Evolutionary conservation across 2,329 filamentous ascomycete species (phyloP).

Genomic region (Aspergillus novofumigatus): DNA sequence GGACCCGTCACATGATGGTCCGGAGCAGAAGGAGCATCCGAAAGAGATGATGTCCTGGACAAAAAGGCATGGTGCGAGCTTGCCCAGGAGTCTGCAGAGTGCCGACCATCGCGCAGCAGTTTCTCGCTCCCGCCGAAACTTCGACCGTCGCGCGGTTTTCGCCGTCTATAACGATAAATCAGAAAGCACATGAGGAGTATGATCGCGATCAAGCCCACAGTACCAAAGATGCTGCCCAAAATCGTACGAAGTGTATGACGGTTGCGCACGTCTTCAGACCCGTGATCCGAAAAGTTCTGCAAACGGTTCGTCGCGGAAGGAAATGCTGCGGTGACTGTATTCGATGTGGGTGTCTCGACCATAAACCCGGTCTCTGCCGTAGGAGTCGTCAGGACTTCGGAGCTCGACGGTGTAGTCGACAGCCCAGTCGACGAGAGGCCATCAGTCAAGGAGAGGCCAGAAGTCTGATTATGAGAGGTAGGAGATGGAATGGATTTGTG

Average conservation of each 20-base stretch:
- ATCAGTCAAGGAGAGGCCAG: background rate
- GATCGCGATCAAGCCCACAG: slow-evolving; percentile 20
- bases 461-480: background rate
- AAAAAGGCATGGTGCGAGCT: slow-evolving; percentile 13
- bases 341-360: background rate
- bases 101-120: slow-evolving; percentile 11
- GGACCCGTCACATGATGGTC: slow-evolving; percentile 2
- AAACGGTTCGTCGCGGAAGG: slow-evolving; percentile 2
- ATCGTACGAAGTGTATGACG: slow-evolving; percentile 16
- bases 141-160: slow-evolving; percentile 1
- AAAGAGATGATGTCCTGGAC: slow-evolving; percentile 8
- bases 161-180: slow-evolving; percentile 20
- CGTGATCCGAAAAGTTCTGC: background rate
- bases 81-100: slow-evolving; percentile 13
- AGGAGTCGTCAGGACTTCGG: background rate
- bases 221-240: slow-evolving; percentile 28
- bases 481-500: slow-evolving; percentile 1
- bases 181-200: slow-evolving; percentile 21
- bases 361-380: background rate
- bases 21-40: slow-evolving; percentile 7
- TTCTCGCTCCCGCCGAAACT: slow-evolving; percentile 14
- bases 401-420: background rate
- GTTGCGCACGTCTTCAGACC: slow-evolving; percentile 1
- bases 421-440: background rate
- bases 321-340: background rate